Evolutionary conservation across 2,329 filamentous ascomycete genomes (phyloP).

Genomic region (Colletotrichum coccodes): DNA sequence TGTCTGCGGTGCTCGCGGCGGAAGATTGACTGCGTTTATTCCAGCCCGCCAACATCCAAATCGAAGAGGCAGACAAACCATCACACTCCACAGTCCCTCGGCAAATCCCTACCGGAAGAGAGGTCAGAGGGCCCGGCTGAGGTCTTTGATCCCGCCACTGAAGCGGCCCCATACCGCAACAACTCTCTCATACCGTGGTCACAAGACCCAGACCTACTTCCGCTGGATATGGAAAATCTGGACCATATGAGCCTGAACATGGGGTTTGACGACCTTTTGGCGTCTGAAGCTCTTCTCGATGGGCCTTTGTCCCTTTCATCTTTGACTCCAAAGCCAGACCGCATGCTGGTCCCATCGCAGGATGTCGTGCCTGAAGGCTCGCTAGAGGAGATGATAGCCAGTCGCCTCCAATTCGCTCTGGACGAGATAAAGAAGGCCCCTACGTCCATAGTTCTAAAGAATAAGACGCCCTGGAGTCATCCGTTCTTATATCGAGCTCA

Average conservation of each 20-base stretch:
- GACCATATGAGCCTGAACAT: neutral
- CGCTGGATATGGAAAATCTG: neutral
- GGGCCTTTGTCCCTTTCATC: conserved; percentile 27
- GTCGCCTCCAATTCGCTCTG: conserved; percentile 54
- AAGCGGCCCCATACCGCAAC: neutral
- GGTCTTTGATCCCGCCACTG: neutral
- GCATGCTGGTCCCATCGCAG: conserved; percentile 1
- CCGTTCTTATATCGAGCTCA: conserved; percentile 57
- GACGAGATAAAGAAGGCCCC: conserved; percentile 63
- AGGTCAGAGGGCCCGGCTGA: neutral
- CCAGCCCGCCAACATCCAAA: conserved; percentile 18
- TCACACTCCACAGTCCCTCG: neutral
- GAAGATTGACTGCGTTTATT: conserved; percentile 59
- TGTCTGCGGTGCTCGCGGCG: conserved; percentile 64
- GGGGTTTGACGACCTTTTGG: conserved; percentile 8
- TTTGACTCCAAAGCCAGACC: conserved; percentile 33
- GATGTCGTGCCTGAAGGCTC: conserved; percentile 30
- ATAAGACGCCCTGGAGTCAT: conserved; percentile 64
- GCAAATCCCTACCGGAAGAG: neutral
- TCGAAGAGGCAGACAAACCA: neutral
- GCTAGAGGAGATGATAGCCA: conserved; percentile 38
- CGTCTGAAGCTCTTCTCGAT: conserved; percentile 15
- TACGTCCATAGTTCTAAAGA: conserved; percentile 57
- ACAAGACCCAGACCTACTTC: neutral
- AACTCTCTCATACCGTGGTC: conserved; percentile 6